A percentile compares a stretch with the other conserved stretches of the same genome.
These are phyloP conservation scores for Hypoxylon lenormandii DNA, from an alignment of 495 filamentous ascomycete genomes.

Conservation along the genomic window DNA sequence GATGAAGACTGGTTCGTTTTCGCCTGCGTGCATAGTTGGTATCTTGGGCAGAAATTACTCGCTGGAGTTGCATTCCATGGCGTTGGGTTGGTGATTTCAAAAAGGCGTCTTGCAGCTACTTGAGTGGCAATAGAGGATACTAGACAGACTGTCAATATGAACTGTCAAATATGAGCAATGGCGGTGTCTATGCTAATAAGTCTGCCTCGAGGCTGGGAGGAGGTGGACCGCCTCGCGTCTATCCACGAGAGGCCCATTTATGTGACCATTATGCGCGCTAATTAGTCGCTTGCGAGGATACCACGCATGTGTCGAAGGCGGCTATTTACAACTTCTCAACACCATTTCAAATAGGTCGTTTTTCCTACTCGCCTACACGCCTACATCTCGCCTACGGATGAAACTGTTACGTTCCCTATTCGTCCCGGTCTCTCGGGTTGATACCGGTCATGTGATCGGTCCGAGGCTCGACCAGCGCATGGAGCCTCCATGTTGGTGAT, in stretches of 20 bases:
- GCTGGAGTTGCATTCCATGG: slow-evolving; percentile 45
- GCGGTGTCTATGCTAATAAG: slow-evolving; percentile 2
- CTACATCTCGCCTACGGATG: neutral
- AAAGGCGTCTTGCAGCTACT: slow-evolving; percentile 38
- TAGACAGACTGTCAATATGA: slow-evolving; percentile 24
- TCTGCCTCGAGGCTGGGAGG: slow-evolving; percentile 12
- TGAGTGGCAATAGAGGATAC: slow-evolving; percentile 9
- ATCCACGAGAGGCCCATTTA: slow-evolving; percentile 3
- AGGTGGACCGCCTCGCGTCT: slow-evolving; percentile 15
- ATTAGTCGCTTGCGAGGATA: slow-evolving; percentile 21
- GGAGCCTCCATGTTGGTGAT: neutral
- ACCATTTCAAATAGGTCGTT: slow-evolving; percentile 1
- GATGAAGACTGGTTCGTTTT: slow-evolving; percentile 1
- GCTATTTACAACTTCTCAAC: slow-evolving; percentile 17
- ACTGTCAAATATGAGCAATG: slow-evolving; percentile 11
- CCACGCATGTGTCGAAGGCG: slow-evolving; percentile 13
- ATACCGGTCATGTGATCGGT: slow-evolving; percentile 20
- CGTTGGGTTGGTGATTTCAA: slow-evolving; percentile 43
- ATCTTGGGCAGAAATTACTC: slow-evolving; percentile 18
- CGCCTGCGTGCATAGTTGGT: slow-evolving; percentile 12
- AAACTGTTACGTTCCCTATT: slow-evolving; percentile 2
- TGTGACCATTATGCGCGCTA: slow-evolving; percentile 17
- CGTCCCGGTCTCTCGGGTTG: slow-evolving; percentile 5
- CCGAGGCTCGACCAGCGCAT: slow-evolving; percentile 1
- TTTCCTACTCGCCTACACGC: neutral